Base-by-base conservation (phyloP, 352 stramenopile genomes). In the Globisporangium orthogonon region DNA sequence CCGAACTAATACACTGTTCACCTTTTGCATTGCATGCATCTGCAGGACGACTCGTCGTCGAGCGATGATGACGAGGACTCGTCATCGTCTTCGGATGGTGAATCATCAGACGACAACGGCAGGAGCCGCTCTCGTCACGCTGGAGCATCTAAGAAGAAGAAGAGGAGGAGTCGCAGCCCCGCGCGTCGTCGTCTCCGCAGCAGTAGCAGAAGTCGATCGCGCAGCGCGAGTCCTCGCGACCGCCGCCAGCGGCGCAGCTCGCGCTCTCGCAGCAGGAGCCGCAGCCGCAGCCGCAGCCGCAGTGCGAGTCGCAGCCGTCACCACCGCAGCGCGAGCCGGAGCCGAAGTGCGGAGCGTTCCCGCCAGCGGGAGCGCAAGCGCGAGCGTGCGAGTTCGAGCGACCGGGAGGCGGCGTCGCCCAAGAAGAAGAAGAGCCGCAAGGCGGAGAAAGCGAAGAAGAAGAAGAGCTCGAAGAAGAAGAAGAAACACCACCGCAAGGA, bases 401-500 rank as follows among this genome's bases (percentile, higher is more conserved):
- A 43, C 11, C 37, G 37, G 4, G 37, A 43, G 17, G 15, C 39
- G 2, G 49, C 47, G 3, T 60, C 56, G n/a, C 65, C 55, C 3
- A 47, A 43, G 9, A 49, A 55, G 28, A 83, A 72, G 55, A 71
- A 58, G 48, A 71, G 66, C 55, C 79, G 67, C 13, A 70, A 47
- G 15, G 15, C 46, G 7, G 46, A 60, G 11, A 67, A 67, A 33
- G 64, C 52, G 31, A 72, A 63, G 52, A 66, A 58, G 14, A 69
- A 66, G 29, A 77, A 69, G 58, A 61, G 61, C 9, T 74, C 60
- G 1, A 60, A 54, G 54, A 73, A 83, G 49, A 73, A 72, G 57
- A 80, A 67, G 59, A 83, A 82, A 29, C 63, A 83, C 18, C 74
- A 73, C 51, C 65, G 72, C 2, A 76, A 62, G 61, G 78, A 77